A percentile compares a stretch with the other conserved stretches of the same genome.
These are phyloP conservation scores for Poa annua DNA, from an alignment of 176 grass and related monocot species.

Conservation along the genomic window DNA sequence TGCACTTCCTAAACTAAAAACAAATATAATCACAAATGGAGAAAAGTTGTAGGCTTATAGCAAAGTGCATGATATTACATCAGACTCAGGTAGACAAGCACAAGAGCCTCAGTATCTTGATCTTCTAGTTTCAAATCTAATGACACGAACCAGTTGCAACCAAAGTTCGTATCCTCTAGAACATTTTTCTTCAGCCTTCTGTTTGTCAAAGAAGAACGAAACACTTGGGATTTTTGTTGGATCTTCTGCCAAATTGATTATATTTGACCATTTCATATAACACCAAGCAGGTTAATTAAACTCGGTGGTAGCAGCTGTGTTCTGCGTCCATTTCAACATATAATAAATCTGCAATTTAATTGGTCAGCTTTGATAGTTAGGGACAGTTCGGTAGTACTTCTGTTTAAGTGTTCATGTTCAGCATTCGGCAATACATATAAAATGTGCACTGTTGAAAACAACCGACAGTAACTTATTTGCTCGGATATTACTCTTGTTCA, in stretches of 20 bases:
- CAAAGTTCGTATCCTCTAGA: constrained; percentile 43
- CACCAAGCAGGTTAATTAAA: background rate
- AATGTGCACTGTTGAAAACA: background rate
- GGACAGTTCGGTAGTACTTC: background rate
- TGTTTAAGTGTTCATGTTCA: background rate
- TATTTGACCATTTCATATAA: background rate
- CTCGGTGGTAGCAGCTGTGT: background rate
- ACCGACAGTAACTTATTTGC: background rate
- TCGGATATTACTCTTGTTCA: constrained; percentile 35
- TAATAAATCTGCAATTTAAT: background rate
- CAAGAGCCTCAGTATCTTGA: background rate
- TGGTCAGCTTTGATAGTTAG: background rate
- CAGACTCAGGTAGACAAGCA: constrained; percentile 46
- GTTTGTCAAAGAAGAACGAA: background rate
- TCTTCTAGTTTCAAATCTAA: background rate
- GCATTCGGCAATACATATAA: background rate
- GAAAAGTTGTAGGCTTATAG: background rate
- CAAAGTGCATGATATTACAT: background rate
- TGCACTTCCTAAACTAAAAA: too few relatives aligned
- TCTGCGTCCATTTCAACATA: background rate
- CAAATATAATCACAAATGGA: background rate
- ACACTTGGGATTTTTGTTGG: background rate
- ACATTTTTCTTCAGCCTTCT: background rate
- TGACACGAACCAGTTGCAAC: constrained; percentile 19
- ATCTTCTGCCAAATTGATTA: background rate